A percentile compares a stretch with the other conserved stretches of the same genome.
Evolutionary conservation across 208 protist species (phyloP).

Genomic region (Trypanosomatidae sp.): DNA sequence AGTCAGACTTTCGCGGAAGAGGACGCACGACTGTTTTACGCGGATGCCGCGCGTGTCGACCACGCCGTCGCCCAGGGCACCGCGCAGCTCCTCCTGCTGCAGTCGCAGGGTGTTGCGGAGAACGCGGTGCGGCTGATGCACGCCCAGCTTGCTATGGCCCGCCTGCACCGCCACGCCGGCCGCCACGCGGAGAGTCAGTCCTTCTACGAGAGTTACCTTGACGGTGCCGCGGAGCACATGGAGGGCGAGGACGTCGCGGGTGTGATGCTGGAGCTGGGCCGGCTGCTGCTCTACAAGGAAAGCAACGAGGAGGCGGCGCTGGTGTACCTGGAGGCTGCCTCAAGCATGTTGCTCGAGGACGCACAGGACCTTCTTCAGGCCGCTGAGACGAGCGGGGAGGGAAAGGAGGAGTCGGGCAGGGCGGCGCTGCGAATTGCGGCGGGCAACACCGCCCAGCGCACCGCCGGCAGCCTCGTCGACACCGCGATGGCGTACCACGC

Average conservation of each 20-base stretch:
- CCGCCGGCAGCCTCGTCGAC: slow-evolving; percentile 56
- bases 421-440: slow-evolving; percentile 7
- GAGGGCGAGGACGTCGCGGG: slow-evolving; percentile 49
- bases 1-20: slow-evolving; percentile 45
- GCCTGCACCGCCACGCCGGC: slow-evolving; percentile 47
- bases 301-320: slow-evolving; percentile 19
- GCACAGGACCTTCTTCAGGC: slow-evolving; percentile 31
- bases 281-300: slow-evolving; percentile 48
- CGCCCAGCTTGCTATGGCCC: slow-evolving; percentile 50
- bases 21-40: slow-evolving; percentile 55
- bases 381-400: not conserved
- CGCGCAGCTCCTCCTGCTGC: slow-evolving; percentile 38
- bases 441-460: slow-evolving; percentile 36
- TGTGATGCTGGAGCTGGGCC: slow-evolving; percentile 69
- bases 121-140: slow-evolving; percentile 25
- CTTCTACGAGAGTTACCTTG: slow-evolving; percentile 65
- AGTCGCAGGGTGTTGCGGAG: slow-evolving; percentile 29
- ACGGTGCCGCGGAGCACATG: slow-evolving; percentile 41
- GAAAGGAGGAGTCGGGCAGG: not conserved
- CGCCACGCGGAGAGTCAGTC: slow-evolving; percentile 41
- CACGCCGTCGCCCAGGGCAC: slow-evolving; percentile 55
- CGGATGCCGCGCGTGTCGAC: slow-evolving; percentile 31
- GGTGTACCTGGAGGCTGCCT: slow-evolving; percentile 65
- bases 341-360: slow-evolving; percentile 57
- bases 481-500: slow-evolving; percentile 50